Conservation (phyloP, 2,329 filamentous ascomycete genomes). For the Sporothrix brasiliensis region DNA sequence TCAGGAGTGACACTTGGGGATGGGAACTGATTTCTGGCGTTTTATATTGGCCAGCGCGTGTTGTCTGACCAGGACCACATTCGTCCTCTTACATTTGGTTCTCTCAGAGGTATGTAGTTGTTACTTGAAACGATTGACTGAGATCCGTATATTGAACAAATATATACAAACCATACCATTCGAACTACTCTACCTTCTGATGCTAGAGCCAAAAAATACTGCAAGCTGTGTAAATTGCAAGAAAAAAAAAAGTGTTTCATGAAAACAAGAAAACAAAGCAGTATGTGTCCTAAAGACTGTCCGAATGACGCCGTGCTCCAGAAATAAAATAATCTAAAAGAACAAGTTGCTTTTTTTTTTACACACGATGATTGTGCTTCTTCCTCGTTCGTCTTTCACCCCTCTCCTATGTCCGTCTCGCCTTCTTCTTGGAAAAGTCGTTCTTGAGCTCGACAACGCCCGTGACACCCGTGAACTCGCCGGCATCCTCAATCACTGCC, state of each 20-base stretch:
- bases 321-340: conserved; percentile 22
- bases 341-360: conserved; percentile 20
- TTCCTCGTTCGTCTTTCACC: not conserved
- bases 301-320: conserved; percentile 30
- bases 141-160: not conserved
- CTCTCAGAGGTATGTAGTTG: not conserved
- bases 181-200: not conserved
- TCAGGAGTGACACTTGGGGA: conserved; percentile 9
- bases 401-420: conserved; percentile 41
- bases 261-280: not conserved
- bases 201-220: not conserved
- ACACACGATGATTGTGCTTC: not conserved
- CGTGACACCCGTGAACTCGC: conserved; percentile 29
- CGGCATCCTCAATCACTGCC: not conserved
- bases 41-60: not conserved
- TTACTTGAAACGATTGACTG: not conserved
- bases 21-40: conserved; percentile 6
- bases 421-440: conserved; percentile 47
- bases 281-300: conserved; percentile 17
- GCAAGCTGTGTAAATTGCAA: not conserved
- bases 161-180: not conserved
- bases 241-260: not conserved
- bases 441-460: conserved; percentile 30
- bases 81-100: not conserved
- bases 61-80: not conserved